Base-by-base conservation (phyloP, 495 filamentous ascomycete species). In the Aspergillus steynii region DNA sequence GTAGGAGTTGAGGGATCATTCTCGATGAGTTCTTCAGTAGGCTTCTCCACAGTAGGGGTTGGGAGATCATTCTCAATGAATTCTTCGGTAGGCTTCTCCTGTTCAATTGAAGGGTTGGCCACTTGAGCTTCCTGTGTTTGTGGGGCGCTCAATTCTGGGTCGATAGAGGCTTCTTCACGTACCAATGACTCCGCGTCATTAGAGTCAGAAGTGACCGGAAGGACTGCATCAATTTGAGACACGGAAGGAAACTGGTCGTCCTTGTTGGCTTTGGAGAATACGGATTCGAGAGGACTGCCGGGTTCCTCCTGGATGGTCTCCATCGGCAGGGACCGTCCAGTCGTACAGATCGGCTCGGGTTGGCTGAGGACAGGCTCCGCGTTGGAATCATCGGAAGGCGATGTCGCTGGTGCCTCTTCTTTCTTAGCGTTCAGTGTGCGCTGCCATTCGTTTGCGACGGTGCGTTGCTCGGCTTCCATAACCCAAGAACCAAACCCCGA, bases 401-500 rank as follows among this genome's bases (percentile, higher is more conserved):
- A 32, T 8, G 46, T 34, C 42, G 63, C 31, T 9, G 53, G 25
- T 15, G 49, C 47, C 9, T 64, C 63, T 10, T 49, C 59, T 28
- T 49, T 28, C 32, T 61, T 52, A 15, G 62, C 10, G 7, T 59
- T 29, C 28, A 70, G 65, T 34, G 62, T 57, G 45, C 67, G 70
- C 32, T 67, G 65, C 73, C 76, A 78, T 62, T 80, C 82, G 25
- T 72, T 80, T 26, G 78, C 75, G 32, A 84, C 65, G 29, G 75
- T 71, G 37, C 74, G 71, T 55, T 71, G 70, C 58, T 81, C 79
- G 48, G 76, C 77, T 56, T 85, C 75, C 20, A 85, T 83, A 14
- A 85, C 86, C 96, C 95, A 98, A 14, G 83, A 77, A 7, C 85
- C 83, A 74, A 93, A 96, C n/a, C 89, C 83, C 10, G 84, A 79